Base-by-base conservation (phyloP, 2,329 filamentous ascomycete genomes). In the Chaetomiaceae sp. region DNA sequence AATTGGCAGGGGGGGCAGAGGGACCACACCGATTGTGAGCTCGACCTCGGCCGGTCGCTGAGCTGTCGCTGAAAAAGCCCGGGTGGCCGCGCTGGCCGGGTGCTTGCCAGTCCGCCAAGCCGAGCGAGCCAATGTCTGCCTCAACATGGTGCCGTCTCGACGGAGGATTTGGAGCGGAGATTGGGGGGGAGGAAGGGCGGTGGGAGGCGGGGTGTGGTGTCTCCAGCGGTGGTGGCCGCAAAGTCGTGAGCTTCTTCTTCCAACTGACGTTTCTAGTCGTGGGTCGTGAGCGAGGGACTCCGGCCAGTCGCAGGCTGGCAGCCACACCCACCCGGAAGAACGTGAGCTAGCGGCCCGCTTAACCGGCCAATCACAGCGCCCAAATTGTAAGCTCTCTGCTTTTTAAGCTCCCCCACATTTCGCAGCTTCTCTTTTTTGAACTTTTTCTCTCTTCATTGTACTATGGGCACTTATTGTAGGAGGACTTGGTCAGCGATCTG, bases 21-120 rank as follows among this genome's bases (percentile, higher is more conserved):
- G 30, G 10, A 5, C 73, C 82, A 66, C 74, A 95, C 89, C 89
- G 78, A 96, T 83, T 67, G 92, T 99, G 72, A 99, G 83, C 81
- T 96, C 90, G 67, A 99, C 91, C 78, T 97, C 90, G 63, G 90
- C 92, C 64, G 81, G 81, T 71, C 89, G 83, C 73, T 80, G 82
- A 66, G 81, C 73, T 62, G 88, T 90, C 65, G 85, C 87, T 73
- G 87, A 81, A 77, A 99, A 96, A 65, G 86, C 76, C 74, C 90
- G 84, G 70, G 83, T 78, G 72, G 81, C 81, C 69, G 71, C 73
- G 69, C 72, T 73, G 66, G 73, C 73, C 66, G 75, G 77, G 37
- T 58, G 58, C 68, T 75, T 76, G 72, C 78, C 73, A 64, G 77
- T 77, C 78, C 81, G 80, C 77, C 80, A 80, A 73, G 81, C 77